Base-by-base conservation (phyloP, 2,329 filamentous ascomycete genomes). In the Talaromyces sp. region DNA sequence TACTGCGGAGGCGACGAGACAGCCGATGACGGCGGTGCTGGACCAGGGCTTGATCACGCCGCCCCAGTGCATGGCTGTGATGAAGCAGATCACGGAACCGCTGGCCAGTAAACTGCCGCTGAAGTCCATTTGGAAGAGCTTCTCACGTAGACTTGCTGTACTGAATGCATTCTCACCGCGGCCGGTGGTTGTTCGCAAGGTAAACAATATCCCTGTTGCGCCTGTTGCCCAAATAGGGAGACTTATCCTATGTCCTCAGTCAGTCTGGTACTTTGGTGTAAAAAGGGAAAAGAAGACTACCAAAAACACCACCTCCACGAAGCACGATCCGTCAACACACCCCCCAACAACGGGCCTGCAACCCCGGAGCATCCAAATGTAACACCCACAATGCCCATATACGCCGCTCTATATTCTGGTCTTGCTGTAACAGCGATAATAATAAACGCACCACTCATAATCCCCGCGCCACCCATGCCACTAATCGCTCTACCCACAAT, bases 401-500 rank as follows among this genome's bases (percentile, higher is more conserved):
- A 64, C 63, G 65, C 25, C 35, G 69, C 68, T 41, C 63, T 62
- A 56, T 64, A 66, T 9, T 68, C 58, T 56, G 66, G 50, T 4
- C 67, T 68, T 13, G 67, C 64, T 8, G 62, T 63, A 0, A 62
- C 59, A 2, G 66, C 61, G 15, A 74, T 60, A 33, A 66, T 64
- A 11, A 63, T 51, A 33, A 68, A 62, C 1, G 64, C 61, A 0
- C 69, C 69, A 19, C 66, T 66, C 28, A 70, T 67, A n/a, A 75
- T 70, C 2, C 73, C 72, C 1, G 69, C 71, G 9, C 64, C 67
- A 1, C 73, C 73, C 35, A 72, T 58, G 1, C 73, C 73, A 17
- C 70, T 67, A 28, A 75, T 66, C 1, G 71, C 72, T 52, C 73
- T 64, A 7, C 73, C 73, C 13, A 73, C 58, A 15, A 75, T 72